Evolutionary conservation across 1,284 basidiomycete genomes (phyloP).

Genomic region (Porogramme epimiltina): DNA sequence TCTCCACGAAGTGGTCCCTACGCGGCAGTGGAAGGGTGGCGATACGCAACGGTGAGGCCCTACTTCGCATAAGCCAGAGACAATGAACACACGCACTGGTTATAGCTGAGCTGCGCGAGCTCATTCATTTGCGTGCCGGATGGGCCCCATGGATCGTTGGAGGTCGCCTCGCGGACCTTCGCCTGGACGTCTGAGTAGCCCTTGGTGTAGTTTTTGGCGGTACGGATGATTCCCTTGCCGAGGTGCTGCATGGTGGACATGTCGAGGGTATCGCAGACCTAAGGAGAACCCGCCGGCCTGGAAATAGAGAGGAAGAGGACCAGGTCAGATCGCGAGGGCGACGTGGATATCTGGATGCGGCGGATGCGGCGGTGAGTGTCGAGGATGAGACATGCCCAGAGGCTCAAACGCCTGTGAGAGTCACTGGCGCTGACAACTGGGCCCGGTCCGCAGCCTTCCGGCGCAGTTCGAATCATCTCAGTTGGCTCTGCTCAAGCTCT

Average conservation of each 20-base stretch:
- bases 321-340: background rate
- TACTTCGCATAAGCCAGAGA: constrained; percentile 3
- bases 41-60: background rate
- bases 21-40: background rate
- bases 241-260: constrained; percentile 63
- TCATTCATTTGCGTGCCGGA: constrained; percentile 99
- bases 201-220: constrained; percentile 95
- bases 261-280: background rate
- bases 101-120: constrained; percentile 96
- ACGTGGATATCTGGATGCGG: background rate
- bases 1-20: constrained; percentile 97
- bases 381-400: background rate
- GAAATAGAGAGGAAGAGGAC: background rate
- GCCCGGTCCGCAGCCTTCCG: background rate
- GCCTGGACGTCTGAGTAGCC: constrained; percentile 93
- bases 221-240: constrained; percentile 80
- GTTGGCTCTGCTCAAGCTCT: too few species aligned
- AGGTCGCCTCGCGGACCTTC: constrained; percentile 98
- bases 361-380: background rate
- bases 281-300: background rate
- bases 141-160: constrained; percentile 99
- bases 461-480: too few species aligned
- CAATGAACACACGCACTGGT: constrained; percentile 71
- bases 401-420: background rate
- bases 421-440: background rate